These are phyloP conservation scores for Agapanthus africanus DNA, from an alignment of 106 monocot species.

Conservation along the genomic window DNA sequence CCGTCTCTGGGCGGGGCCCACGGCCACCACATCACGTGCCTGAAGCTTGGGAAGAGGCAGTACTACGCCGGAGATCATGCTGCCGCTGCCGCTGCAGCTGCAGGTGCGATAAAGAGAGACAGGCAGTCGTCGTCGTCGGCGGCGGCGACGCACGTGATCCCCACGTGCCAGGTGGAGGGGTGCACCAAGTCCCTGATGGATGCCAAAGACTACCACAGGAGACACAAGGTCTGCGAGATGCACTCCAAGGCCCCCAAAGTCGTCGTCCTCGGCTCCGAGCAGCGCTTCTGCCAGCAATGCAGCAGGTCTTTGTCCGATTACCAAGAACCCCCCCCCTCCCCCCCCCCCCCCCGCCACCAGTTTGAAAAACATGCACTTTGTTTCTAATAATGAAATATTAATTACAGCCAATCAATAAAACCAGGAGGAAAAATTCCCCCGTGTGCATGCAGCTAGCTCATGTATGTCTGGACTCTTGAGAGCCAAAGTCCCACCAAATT, in stretches of 20 bases:
- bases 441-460: no score
- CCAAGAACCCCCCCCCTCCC: no score
- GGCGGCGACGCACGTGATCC: no score
- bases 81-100: no score
- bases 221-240: slow-evolving; percentile 71
- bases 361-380: no score
- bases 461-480: no score
- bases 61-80: slow-evolving; percentile 23
- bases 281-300: slow-evolving; percentile 62
- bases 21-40: slow-evolving; percentile 43
- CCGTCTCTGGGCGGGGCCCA: background rate
- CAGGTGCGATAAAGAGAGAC: slow-evolving; percentile 9
- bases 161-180: slow-evolving; percentile 62
- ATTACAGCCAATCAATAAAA: no score
- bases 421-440: no score
- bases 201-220: slow-evolving; percentile 13
- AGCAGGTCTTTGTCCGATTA: no score
- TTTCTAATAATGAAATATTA: no score
- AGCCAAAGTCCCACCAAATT: no score
- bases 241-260: slow-evolving; percentile 70
- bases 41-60: slow-evolving; percentile 73
- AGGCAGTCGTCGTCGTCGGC: background rate
- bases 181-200: slow-evolving; percentile 38
- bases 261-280: slow-evolving; percentile 52
- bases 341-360: no score